phyloP scores from a whole-genome alignment of 2,329 filamentous ascomycete genomes.

The Diaporthe sp. region DNA sequence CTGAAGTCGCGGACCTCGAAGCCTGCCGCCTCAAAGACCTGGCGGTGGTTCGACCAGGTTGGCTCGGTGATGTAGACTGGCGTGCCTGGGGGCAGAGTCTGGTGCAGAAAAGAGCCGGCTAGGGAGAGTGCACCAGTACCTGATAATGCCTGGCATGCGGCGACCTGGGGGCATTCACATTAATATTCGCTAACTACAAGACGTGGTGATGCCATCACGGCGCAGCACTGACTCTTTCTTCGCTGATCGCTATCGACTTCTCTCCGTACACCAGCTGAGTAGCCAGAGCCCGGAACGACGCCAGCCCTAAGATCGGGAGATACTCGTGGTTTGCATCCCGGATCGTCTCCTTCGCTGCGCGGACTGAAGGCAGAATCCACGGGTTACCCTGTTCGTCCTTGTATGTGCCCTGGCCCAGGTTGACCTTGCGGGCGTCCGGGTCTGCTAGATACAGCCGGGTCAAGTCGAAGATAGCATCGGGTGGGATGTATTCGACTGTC shows the following conservation, averaged over 20 bases:
- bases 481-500: slow-evolving; percentile 31
- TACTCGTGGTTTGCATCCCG: slow-evolving; percentile 53
- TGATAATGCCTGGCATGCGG: slow-evolving; percentile 52
- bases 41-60: slow-evolving; percentile 58
- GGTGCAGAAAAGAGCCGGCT: slow-evolving; percentile 50
- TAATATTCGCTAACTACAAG: neutral
- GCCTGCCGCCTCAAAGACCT: slow-evolving; percentile 52
- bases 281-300: slow-evolving; percentile 49
- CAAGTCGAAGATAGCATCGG: slow-evolving; percentile 39
- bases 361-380: slow-evolving; percentile 56
- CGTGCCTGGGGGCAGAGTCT: slow-evolving; percentile 44
- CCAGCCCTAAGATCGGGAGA: slow-evolving; percentile 53
- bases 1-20: slow-evolving; percentile 50
- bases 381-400: slow-evolving; percentile 55
- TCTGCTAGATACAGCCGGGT: slow-evolving; percentile 49
- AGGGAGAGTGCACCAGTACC: slow-evolving; percentile 57
- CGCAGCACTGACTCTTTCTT: slow-evolving; percentile 49
- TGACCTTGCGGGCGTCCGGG: slow-evolving; percentile 50
- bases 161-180: neutral
- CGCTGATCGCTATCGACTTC: slow-evolving; percentile 43
- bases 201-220: too few relatives aligned
- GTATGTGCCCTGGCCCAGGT: slow-evolving; percentile 56
- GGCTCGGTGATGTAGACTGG: slow-evolving; percentile 56
- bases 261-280: slow-evolving; percentile 50
- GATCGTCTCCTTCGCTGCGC: slow-evolving; percentile 44